Base-by-base conservation (phyloP, 2,329 filamentous ascomycete genomes). In the Fusarium agapanthi region DNA sequence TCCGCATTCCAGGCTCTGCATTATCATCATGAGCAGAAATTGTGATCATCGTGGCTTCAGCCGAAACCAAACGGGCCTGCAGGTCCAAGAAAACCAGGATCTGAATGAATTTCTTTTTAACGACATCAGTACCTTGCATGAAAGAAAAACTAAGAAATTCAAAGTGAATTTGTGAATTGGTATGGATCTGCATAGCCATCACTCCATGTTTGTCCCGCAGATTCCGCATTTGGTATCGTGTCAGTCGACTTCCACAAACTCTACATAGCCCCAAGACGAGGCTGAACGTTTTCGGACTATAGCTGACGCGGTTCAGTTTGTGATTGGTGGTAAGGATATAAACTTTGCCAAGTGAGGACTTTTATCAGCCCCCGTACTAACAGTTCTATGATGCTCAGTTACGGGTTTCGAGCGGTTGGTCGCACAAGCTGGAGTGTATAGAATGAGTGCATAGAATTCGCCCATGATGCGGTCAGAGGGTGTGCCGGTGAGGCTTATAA, bases 151-250 rank as follows among this genome's bases (percentile, higher is more conserved):
- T 10, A 28, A 56, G 47, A 28, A 61, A 34, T 18, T 34, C 16
- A 10, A 34, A 22, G 15, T 43, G 40, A 45, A 40, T 40, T 56
- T 16, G n/a, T 10, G 9, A 24, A 13, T 40, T 69, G 67, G 67
- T 55, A 69, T 69, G 67, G 59, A 69, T 69, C 65, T n/a, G 34
- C 65, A 28, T 54, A 45, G 15, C 26, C 34, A 40, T 58, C 51
- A 34, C 20, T 16, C 5, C 20, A 9, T 43, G 15, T 35, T 22
- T 35, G 20, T 34, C 47, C 6, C 13, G 30, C 12, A 69, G 24
- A 37, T 28, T 26, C 67, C 67, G 65, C 60, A 69, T 69, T 35
- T 13, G 59, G 67, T 26, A 69, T 54, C 60, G 67, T 50, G 53
- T 45, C 26, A 38, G 53, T 44, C n/a, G 20, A 37, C 34, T 53